Base-by-base conservation (phyloP, 148 eudicot species). In the Rhododendron vialii region DNA sequence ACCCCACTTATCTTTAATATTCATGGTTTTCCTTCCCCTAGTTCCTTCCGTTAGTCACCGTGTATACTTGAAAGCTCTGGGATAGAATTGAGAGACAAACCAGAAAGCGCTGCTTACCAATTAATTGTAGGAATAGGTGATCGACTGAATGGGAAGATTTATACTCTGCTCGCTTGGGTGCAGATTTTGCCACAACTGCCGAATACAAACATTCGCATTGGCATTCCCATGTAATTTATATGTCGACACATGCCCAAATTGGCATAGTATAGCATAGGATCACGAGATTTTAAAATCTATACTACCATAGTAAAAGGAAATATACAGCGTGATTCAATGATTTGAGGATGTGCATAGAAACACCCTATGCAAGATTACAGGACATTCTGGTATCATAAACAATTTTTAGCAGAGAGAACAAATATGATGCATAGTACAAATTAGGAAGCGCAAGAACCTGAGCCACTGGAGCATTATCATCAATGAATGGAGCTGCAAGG, bases 401-500 rank as follows among this genome's bases (percentile, higher is more conserved):
- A 30, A 48, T 50, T 26, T n/a, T 48, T 5, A 83, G 78, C 76
- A 83, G 33, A 73, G 33, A 41, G 35, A 28, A 55, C n/a, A 81
- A 69, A 57, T 67, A 28, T 35, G 33, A 78, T 7, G 81, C 81
- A 24, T 8, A 43, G 45, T 4, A 9, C 81, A 86, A 71, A 63
- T 30, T 36, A 73, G 12, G 30, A n/a, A 86, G 63, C 36, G 3
- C 85, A 41, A 80, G 85, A 86, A 97, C 99, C 96, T 94, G 95
- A 82, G 95, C 51, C 80, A 82, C 89, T 85, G 99, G 99, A 73
- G 99, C 99, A 90, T 95, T 93, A 86, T 97, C 99, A 84, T 97
- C 99, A 85, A 97, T 97, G 89, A 94, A 97, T 48, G 98, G 98
- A 85, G 99, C 96, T 78, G 99, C 99, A 93, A 97, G 99, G 85